Conservation (phyloP, 192 early-diverging fungal species). For the Gamsiella multidivaricata region DNA sequence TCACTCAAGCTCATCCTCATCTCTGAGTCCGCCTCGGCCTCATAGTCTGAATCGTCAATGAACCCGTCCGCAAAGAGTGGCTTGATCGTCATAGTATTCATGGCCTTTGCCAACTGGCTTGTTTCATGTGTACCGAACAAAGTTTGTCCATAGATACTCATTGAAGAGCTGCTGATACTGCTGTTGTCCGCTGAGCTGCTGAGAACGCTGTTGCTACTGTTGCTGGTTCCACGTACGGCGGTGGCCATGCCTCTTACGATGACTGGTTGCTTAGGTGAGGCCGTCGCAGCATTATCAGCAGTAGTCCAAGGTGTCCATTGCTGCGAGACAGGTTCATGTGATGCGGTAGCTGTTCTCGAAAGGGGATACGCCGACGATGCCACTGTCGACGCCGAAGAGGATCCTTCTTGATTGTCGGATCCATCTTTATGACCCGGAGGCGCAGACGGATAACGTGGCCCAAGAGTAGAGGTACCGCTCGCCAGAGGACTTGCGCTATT, state of each 20-base stretch:
- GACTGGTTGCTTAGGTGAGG: neutral
- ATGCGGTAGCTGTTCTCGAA: neutral
- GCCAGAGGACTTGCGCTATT: constrained; percentile 42
- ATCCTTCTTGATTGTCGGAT: neutral
- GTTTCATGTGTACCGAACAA: neutral
- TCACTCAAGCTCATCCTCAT: constrained; percentile 9
- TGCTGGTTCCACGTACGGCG: neutral
- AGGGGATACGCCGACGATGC: neutral
- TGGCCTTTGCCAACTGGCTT: constrained; percentile 35
- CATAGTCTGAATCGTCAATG: constrained; percentile 57
- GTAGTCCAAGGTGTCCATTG: neutral
- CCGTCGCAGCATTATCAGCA: neutral
- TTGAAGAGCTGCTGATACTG: neutral
- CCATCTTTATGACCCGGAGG: neutral
- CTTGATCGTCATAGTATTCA: constrained; percentile 60
- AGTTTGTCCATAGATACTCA: neutral
- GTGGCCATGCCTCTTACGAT: constrained; percentile 16
- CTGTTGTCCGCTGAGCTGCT: neutral
- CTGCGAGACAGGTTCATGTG: constrained; percentile 2
- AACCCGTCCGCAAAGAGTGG: constrained; percentile 67
- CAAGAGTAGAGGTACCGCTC: neutral
- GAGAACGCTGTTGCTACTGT: neutral
- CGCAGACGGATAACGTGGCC: constrained; percentile 1
- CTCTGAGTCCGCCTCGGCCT: constrained; percentile 53
- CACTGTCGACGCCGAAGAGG: neutral